Evolutionary conservation across 495 filamentous ascomycete species (phyloP).

Genomic region (Penicillium odoratum): DNA sequence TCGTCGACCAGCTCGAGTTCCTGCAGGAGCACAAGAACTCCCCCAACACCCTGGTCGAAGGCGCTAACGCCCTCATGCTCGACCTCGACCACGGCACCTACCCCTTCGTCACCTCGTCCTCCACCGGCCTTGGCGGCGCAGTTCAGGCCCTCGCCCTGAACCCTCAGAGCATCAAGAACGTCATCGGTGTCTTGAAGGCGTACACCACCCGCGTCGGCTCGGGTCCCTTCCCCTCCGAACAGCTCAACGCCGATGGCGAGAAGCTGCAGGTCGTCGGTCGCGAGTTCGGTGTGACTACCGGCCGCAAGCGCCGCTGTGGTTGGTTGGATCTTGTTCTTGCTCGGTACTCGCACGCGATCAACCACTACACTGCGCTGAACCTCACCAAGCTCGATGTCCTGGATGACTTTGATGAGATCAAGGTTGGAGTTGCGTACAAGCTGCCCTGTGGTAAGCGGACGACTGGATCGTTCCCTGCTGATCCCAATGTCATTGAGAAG

Average conservation of each 20-base stretch:
- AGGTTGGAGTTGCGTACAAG: constrained; percentile 73
- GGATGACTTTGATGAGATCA: constrained; percentile 78
- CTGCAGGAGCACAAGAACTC: constrained; percentile 53
- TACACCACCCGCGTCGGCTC: constrained; percentile 73
- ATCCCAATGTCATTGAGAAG: constrained; percentile 61
- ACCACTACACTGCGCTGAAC: constrained; percentile 77
- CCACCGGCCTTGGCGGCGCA: constrained; percentile 73
- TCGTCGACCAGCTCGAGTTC: constrained; percentile 62
- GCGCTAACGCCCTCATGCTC: constrained; percentile 84
- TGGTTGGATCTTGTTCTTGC: constrained; percentile 90
- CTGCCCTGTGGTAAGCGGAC: constrained; percentile 52
- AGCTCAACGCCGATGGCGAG: constrained; percentile 63
- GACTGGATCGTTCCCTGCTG: constrained; percentile 65
- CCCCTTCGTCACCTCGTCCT: constrained; percentile 81
- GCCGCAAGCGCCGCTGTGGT: constrained; percentile 79
- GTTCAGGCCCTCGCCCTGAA: constrained; percentile 66
- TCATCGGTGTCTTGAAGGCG: constrained; percentile 88
- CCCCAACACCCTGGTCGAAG: constrained; percentile 74
- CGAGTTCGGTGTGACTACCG: constrained; percentile 82
- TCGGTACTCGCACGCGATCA: constrained; percentile 69
- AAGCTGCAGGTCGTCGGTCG: constrained; percentile 62
- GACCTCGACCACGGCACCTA: constrained; percentile 79
- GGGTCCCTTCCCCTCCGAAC: constrained; percentile 85
- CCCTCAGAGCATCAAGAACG: constrained; percentile 50
- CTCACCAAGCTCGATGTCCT: constrained; percentile 89